Evolutionary conservation across 257 asterid species (phyloP).

Genomic region (Nyctanthes arbortristis): DNA sequence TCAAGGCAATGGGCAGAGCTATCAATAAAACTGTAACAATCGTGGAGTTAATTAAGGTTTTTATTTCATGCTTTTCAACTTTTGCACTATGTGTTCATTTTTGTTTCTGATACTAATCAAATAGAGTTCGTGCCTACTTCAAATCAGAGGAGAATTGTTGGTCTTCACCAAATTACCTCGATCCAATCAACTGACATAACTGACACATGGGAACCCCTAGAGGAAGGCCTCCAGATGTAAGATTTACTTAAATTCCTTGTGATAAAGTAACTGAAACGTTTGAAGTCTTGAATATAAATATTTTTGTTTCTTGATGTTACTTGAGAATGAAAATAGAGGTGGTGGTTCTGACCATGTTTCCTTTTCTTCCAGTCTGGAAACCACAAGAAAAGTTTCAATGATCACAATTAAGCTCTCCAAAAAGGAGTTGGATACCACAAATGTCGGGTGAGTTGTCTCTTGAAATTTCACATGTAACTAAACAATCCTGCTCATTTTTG

Average conservation of each 20-base stretch:
- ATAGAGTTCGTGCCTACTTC: constrained; percentile 7
- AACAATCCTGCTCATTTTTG: not conserved
- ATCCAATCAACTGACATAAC: constrained; percentile 88
- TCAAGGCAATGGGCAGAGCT: constrained; percentile 85
- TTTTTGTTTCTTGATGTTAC: constrained; percentile 4
- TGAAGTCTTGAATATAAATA: constrained; percentile 1
- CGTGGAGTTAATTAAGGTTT: constrained; percentile 73
- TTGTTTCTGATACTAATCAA: constrained; percentile 24
- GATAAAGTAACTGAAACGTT: not conserved
- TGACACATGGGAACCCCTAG: constrained; percentile 98
- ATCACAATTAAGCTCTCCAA: constrained; percentile 80
- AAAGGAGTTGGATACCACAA: constrained; percentile 59
- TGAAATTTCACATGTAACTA: not conserved
- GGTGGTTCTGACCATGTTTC: not conserved
- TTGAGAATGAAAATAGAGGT: not conserved
- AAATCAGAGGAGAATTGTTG: constrained; percentile 89
- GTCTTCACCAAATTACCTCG: constrained; percentile 85
- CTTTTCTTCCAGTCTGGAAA: constrained; percentile 62
- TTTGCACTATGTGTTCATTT: not conserved
- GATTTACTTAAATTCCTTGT: constrained; percentile 23
- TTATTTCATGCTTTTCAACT: not conserved
- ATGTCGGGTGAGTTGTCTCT: constrained; percentile 65
- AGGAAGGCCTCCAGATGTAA: constrained; percentile 97
- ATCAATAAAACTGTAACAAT: constrained; percentile 70
- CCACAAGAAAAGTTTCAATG: constrained; percentile 93